Percentiles rank a stretch among this genome's conserved stretches.
phyloP scores from a whole-genome alignment of 2,329 filamentous ascomycete species.

The Zarea fungicola region DNA sequence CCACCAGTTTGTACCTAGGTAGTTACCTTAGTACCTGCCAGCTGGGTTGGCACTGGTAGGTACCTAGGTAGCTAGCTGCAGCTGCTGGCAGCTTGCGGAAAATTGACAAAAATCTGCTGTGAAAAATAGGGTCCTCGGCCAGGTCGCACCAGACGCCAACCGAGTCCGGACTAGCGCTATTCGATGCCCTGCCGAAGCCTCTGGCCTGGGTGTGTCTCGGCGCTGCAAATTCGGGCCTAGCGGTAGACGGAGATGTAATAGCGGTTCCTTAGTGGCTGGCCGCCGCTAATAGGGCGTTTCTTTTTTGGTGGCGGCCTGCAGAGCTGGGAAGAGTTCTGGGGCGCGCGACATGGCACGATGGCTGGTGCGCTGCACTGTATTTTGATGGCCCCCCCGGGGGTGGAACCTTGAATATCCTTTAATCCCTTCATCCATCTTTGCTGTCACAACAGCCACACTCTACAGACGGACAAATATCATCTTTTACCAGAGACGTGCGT shows the following conservation, averaged over 20 bases:
- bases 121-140: not conserved
- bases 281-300: not conserved
- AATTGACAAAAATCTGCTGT: not conserved
- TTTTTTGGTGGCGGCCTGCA: not conserved
- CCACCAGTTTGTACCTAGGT: too few species aligned
- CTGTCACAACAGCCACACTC: not conserved
- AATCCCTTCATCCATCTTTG: conserved; percentile 10
- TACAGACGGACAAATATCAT: not conserved
- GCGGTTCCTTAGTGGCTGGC: not conserved
- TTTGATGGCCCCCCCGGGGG: conserved; percentile 10
- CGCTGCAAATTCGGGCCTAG: not conserved
- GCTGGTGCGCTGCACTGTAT: conserved; percentile 6
- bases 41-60: too few species aligned
- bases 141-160: not conserved
- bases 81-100: too few species aligned
- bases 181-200: not conserved
- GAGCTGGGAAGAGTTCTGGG: not conserved
- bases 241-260: not conserved
- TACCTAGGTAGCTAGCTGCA: too few species aligned
- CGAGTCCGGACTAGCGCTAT: conserved; percentile 10
- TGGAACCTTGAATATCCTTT: conserved; percentile 10
- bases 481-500: not conserved
- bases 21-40: too few species aligned
- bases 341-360: conserved; percentile 6
- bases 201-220: not conserved